Evolutionary conservation across 2,329 filamentous ascomycete genomes (phyloP).

Genomic region (Bertia moriformis): DNA sequence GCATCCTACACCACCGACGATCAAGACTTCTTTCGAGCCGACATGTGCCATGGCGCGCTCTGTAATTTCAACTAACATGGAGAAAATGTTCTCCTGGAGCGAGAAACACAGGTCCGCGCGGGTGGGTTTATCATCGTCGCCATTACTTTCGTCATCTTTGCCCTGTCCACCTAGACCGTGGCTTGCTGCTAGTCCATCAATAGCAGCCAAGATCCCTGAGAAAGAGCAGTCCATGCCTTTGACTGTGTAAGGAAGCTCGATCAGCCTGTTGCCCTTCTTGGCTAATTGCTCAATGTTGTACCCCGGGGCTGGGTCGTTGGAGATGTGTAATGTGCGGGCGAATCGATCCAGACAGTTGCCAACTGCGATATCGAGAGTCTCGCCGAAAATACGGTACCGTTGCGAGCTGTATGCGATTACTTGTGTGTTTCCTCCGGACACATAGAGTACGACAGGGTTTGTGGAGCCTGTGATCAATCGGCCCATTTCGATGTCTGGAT

Average conservation of each 20-base stretch:
- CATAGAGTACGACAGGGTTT: constrained; percentile 91
- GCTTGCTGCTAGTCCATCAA: constrained; percentile 65
- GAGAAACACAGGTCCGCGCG: constrained; percentile 82
- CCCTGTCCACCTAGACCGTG: constrained; percentile 28
- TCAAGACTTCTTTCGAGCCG: constrained; percentile 74
- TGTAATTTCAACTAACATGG: constrained; percentile 97
- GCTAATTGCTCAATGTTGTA: constrained; percentile 97
- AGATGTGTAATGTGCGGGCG: constrained; percentile 76
- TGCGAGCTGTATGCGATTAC: constrained; percentile 93
- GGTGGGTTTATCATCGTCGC: constrained; percentile 23
- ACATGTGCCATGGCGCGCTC: constrained; percentile 98
- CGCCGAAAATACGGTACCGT: constrained; percentile 92
- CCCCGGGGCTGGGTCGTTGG: constrained; percentile 89
- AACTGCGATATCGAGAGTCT: constrained; percentile 92
- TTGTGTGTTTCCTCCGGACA: constrained; percentile 90
- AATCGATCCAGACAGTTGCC: constrained; percentile 96
- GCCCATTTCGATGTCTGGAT: constrained; percentile 80
- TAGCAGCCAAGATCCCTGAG: constrained; percentile 72
- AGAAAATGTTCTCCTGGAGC: constrained; percentile 85
- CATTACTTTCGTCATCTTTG: constrained; percentile 20
- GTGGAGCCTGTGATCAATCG: constrained; percentile 76
- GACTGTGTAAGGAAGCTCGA: constrained; percentile 87
- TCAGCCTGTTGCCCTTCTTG: constrained; percentile 26
- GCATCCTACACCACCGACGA: constrained; percentile 90
- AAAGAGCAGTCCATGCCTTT: constrained; percentile 99